Percentiles rank a stretch among this genome's conserved stretches.
These are phyloP conservation scores for Ceratobasidium sp. DNA, from an alignment of 1,284 basidiomycete species.

Conservation along the genomic window DNA sequence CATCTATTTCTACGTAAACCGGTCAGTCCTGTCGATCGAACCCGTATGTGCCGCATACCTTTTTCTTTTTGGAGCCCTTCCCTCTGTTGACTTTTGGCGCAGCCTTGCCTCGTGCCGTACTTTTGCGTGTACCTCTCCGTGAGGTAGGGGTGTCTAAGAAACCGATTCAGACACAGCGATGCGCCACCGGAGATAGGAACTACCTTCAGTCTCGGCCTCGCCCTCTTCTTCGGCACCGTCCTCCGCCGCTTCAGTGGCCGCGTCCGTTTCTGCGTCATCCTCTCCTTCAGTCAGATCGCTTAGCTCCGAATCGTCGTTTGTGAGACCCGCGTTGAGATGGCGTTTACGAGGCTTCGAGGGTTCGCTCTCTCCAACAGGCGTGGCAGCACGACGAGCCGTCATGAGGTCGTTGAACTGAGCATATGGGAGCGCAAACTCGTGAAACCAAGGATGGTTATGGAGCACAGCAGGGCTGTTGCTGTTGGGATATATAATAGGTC, in stretches of 20 bases:
- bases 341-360: slow-evolving; percentile 19
- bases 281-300: slow-evolving; percentile 42
- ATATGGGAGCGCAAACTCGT: slow-evolving; percentile 43
- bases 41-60: not conserved
- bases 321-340: slow-evolving; percentile 35
- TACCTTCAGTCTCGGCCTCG: slow-evolving; percentile 40
- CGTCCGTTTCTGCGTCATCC: slow-evolving; percentile 39
- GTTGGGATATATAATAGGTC: slow-evolving; percentile 23
- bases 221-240: slow-evolving; percentile 32
- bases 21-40: not conserved
- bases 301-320: slow-evolving; percentile 37
- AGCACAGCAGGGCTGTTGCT: slow-evolving; percentile 15
- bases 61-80: slow-evolving; percentile 23
- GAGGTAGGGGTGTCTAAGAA: slow-evolving; percentile 10
- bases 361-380: slow-evolving; percentile 27
- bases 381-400: slow-evolving; percentile 34
- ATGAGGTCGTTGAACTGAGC: slow-evolving; percentile 37
- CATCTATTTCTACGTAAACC: slow-evolving; percentile 9
- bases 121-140: slow-evolving; percentile 23
- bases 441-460: slow-evolving; percentile 41
- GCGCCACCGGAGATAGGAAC: not conserved
- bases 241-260: slow-evolving; percentile 42
- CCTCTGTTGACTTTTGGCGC: slow-evolving; percentile 5
- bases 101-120: not conserved
- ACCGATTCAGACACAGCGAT: not conserved